These are phyloP conservation scores for Epichloe uncinata DNA, from an alignment of 2,329 filamentous ascomycete genomes.

Conservation along the genomic window DNA sequence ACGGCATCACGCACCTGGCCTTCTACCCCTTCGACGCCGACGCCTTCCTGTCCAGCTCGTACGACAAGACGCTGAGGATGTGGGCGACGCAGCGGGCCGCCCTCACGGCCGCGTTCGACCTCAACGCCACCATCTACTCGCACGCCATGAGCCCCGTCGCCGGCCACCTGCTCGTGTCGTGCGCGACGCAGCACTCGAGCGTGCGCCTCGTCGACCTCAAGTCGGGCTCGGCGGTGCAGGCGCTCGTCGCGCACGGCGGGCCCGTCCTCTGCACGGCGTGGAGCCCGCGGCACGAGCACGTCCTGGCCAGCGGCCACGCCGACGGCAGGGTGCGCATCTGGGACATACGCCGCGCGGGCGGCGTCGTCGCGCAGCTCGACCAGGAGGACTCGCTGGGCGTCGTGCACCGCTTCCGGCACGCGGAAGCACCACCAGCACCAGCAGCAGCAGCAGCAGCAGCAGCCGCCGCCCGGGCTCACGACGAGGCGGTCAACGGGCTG, in stretches of 20 bases:
- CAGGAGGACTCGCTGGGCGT: constrained; percentile 71
- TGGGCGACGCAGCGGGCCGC: constrained; percentile 53
- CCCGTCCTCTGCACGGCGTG: constrained; percentile 60
- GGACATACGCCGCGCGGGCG: constrained; percentile 71
- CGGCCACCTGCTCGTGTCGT: constrained; percentile 66
- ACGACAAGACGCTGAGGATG: constrained; percentile 63
- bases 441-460: too few relatives aligned
- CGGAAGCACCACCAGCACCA: too few relatives aligned
- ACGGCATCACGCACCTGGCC: constrained; percentile 61
- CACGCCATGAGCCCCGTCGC: constrained; percentile 67
- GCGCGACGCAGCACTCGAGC: constrained; percentile 73
- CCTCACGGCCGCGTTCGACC: constrained; percentile 52
- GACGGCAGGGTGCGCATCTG: constrained; percentile 78
- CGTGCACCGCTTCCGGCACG: constrained; percentile 25
- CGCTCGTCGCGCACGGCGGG: constrained; percentile 54
- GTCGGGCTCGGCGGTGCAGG: constrained; percentile 60
- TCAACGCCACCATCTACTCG: constrained; percentile 57
- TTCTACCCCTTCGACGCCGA: constrained; percentile 70
- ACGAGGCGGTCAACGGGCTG: constrained; percentile 71
- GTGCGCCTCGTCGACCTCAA: constrained; percentile 78
- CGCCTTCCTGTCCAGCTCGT: constrained; percentile 65
- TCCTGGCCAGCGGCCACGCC: constrained; percentile 71
- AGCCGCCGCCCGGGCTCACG: constrained; percentile 56
- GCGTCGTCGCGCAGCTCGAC: constrained; percentile 64
- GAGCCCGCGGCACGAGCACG: constrained; percentile 68